Conservation (phyloP, 441 rosid species). For the Omphalea diandra region DNA sequence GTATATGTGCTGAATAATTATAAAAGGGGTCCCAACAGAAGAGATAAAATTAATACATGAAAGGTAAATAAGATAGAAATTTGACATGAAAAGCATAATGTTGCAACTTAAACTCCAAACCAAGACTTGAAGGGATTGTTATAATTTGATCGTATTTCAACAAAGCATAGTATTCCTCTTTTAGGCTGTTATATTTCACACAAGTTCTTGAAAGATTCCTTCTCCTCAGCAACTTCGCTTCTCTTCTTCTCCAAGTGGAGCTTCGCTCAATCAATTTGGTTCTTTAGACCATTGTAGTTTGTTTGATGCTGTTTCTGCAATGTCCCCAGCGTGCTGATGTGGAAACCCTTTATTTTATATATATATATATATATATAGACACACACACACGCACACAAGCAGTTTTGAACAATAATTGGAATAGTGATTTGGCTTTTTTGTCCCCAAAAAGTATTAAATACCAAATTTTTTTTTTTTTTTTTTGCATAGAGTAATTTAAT, state of each 20-base stretch:
- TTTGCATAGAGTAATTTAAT: too few species aligned
- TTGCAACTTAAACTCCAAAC: not conserved
- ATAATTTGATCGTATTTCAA: conserved; percentile 20
- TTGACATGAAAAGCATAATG: not conserved
- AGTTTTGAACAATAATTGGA: too few species aligned
- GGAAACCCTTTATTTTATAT: too few species aligned
- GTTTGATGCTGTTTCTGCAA: conserved; percentile 39
- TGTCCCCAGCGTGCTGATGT: too few species aligned
- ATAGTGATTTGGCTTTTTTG: too few species aligned
- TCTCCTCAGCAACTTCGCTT: conserved; percentile 27
- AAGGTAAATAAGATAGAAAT: not conserved
- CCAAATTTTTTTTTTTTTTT: too few species aligned
- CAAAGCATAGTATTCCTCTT: conserved; percentile 41
- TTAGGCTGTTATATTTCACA: conserved; percentile 30
- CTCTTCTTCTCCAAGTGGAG: conserved; percentile 33
- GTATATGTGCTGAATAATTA: too few species aligned
- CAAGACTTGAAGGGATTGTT: not conserved
- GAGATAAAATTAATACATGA: too few species aligned
- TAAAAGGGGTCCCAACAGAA: too few species aligned
- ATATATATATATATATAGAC: too few species aligned
- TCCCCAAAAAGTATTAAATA: too few species aligned
- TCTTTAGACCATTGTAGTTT: conserved; percentile 37
- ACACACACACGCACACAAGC: too few species aligned
- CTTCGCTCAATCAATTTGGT: conserved; percentile 33
- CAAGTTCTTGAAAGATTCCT: conserved; percentile 32